phyloP scores from a whole-genome alignment of 2,329 filamentous ascomycete genomes.

The Colletotrichum zoysiae region DNA sequence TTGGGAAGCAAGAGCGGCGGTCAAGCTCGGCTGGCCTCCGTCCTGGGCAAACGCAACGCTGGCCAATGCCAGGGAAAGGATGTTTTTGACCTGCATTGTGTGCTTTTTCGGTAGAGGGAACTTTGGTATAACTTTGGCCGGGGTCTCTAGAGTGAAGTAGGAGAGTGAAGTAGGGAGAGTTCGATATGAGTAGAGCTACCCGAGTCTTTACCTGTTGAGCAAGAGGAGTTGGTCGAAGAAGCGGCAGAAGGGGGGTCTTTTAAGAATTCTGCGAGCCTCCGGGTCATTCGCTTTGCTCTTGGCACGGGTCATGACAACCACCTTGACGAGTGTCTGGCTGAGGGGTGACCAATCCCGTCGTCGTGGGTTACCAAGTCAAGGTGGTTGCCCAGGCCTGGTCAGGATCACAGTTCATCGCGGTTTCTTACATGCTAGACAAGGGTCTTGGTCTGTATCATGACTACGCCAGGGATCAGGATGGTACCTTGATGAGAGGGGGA shows the following conservation, averaged over 20 bases:
- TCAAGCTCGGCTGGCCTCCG: slow-evolving; percentile 41
- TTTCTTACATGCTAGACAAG: slow-evolving; percentile 21
- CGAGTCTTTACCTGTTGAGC: neutral
- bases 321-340: neutral
- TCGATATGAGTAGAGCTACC: neutral
- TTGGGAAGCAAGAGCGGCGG: slow-evolving; percentile 45
- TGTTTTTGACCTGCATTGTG: slow-evolving; percentile 40
- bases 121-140: neutral
- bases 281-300: neutral
- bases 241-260: slow-evolving; percentile 21
- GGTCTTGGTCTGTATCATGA: slow-evolving; percentile 39
- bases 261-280: slow-evolving; percentile 14
- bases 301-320: slow-evolving; percentile 17
- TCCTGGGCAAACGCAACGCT: slow-evolving; percentile 42
- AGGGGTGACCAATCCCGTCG: slow-evolving; percentile 17
- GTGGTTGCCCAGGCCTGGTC: slow-evolving; percentile 21
- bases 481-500: neutral
- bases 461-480: slow-evolving; percentile 28
- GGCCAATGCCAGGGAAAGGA: slow-evolving; percentile 42
- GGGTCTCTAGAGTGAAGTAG: neutral
- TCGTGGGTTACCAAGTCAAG: slow-evolving; percentile 27
- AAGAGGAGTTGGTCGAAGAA: neutral
- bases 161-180: neutral
- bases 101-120: neutral
- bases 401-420: slow-evolving; percentile 12